Base-by-base conservation (phyloP, 495 filamentous ascomycete genomes). In the Apodospora peruviana region DNA sequence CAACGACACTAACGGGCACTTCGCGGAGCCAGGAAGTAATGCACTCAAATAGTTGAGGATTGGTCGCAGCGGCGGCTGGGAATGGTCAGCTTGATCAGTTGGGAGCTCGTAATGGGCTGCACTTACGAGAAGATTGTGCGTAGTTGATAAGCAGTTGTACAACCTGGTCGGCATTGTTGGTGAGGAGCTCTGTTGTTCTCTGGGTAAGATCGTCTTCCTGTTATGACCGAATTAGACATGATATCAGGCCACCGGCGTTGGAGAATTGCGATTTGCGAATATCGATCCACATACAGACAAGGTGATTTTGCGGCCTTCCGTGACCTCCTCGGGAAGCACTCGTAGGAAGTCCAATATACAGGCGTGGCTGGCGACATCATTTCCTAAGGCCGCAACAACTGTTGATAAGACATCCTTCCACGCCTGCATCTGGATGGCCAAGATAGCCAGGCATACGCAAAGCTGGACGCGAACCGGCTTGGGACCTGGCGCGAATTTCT, bases 281-380 rank as follows among this genome's bases (percentile, higher is more conserved):
- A 60, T 79, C 76, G 77, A 73, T 77, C 79, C 73, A 90, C 90
- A 74, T 91, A 96, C 91, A 76, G 87, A 89, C 69, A 99, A 78
- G 77, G 88, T 94, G 79, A 97, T 95, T 74, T 96, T 97, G 69
- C 93, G 88, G 69, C 94, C 93, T 75, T 97, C 93, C 42, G 88
- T 97, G 65, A 99, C 94, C 79, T 99, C 93, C 75, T 99, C 93
- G 17, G 93, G 93, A 40, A 99, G 81, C 59, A 99, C 90, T 62
- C 84, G 90, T 47, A 99, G 75, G 68, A 99, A 97, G 62, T 97
- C 94, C 52, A 99, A 70, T 55, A 96, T 85, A 63, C 87, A 91
- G 45, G 91, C 83, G 50, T 83, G 77, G 63, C 81, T 87, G 55
- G 85, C 79, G 38, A 86, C 81, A 55, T 83, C 83, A 61, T 79